phyloP scores from a whole-genome alignment of 441 rosid genomes.

The Pelargonium myrrhifolium region DNA sequence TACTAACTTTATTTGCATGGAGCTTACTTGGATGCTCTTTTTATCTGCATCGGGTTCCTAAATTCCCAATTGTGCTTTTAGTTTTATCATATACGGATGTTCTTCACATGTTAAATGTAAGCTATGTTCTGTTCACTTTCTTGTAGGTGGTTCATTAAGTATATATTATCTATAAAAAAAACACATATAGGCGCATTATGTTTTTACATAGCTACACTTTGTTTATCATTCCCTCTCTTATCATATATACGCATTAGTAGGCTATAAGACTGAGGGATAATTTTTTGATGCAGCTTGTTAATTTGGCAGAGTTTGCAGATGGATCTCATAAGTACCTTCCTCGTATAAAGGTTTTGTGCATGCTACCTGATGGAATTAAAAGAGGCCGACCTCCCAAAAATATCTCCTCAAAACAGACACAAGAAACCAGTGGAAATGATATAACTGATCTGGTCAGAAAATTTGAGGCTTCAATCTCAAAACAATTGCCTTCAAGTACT shows the following conservation, averaged over 20 bases:
- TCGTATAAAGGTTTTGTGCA: conserved; percentile 23
- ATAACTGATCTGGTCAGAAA: conserved; percentile 46
- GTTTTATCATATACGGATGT: too few species aligned
- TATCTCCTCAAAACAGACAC: conserved; percentile 22
- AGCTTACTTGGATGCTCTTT: neutral
- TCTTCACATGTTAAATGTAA: neutral
- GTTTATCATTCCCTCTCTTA: neutral
- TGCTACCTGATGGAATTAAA: conserved; percentile 22
- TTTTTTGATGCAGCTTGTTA: conserved; percentile 61
- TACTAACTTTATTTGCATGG: neutral
- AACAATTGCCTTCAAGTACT: conserved; percentile 16
- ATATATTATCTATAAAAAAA: too few species aligned
- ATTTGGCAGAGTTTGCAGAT: conserved; percentile 63
- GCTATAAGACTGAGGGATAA: conserved; percentile 28
- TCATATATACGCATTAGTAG: neutral
- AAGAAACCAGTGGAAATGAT: conserved; percentile 26
- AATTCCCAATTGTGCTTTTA: too few species aligned
- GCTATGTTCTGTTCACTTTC: neutral
- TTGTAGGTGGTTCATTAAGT: neutral
- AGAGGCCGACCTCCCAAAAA: conserved; percentile 23
- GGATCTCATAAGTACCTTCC: conserved; percentile 15
- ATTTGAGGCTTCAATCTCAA: conserved; percentile 53
- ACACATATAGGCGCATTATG: too few species aligned
- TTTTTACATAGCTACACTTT: neutral
- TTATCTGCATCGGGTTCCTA: neutral